A percentile compares a stretch with the other conserved stretches of the same genome.
phyloP scores from a whole-genome alignment of 495 filamentous ascomycete genomes.

The Penicillium simplicissimum region DNA sequence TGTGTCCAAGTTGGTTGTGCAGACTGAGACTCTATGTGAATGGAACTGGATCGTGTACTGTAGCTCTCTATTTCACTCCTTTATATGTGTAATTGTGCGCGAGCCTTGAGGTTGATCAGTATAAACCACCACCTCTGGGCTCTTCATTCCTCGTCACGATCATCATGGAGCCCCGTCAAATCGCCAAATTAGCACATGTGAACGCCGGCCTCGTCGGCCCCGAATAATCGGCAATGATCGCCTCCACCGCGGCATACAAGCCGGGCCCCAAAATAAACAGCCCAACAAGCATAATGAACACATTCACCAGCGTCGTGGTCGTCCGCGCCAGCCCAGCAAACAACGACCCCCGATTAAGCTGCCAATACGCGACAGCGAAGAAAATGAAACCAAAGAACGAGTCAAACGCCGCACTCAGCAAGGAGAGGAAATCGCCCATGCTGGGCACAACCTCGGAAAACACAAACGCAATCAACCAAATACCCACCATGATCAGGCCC shows the following conservation, averaged over 20 bases:
- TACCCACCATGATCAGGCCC: constrained; percentile 42
- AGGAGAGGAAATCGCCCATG: constrained; percentile 50
- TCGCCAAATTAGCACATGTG: constrained; percentile 48
- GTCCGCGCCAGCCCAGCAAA: constrained; percentile 29
- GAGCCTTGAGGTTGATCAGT: not conserved
- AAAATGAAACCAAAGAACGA: constrained; percentile 46
- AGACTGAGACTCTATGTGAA: not conserved
- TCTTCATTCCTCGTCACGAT: not conserved
- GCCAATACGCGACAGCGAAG: constrained; percentile 54
- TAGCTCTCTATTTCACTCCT: too few species aligned
- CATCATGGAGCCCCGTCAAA: constrained; percentile 17
- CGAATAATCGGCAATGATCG: constrained; percentile 51
- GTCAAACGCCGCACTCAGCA: constrained; percentile 48
- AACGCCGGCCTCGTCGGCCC: constrained; percentile 43
- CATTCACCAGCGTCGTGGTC: constrained; percentile 43
- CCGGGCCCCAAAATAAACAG: constrained; percentile 54
- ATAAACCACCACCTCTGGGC: not conserved
- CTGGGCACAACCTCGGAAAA: constrained; percentile 55
- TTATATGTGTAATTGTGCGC: not conserved
- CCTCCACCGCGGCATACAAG: constrained; percentile 53
- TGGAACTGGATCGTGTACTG: not conserved
- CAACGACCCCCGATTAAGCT: constrained; percentile 40
- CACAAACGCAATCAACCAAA: constrained; percentile 50
- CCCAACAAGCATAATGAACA: constrained; percentile 42
- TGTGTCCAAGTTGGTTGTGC: not conserved